These are phyloP conservation scores for Bromus sterilis DNA, from an alignment of 176 grass and related monocot species.

Conservation along the genomic window DNA sequence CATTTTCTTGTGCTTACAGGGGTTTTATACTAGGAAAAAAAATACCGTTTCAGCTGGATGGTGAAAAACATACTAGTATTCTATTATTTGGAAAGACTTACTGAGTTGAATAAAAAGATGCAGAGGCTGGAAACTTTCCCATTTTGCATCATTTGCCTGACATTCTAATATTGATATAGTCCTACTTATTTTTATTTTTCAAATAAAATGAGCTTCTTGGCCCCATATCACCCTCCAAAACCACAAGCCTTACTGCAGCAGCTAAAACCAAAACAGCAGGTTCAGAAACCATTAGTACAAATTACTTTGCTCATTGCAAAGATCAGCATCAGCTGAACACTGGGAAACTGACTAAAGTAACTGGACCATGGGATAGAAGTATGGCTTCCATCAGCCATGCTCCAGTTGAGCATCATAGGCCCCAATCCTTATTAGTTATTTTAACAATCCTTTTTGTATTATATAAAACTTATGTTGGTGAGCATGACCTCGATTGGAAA, in stretches of 20 bases:
- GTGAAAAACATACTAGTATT: not conserved
- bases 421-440: not conserved
- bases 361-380: not conserved
- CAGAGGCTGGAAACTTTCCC: not conserved
- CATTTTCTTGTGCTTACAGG: not conserved
- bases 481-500: not conserved
- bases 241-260: not conserved
- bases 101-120: not conserved
- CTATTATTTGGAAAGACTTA: not conserved
- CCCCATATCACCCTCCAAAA: not conserved
- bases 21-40: not conserved
- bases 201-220: not conserved
- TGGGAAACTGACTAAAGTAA: not conserved
- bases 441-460: not conserved
- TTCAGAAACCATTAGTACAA: not conserved
- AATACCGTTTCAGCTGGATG: not conserved
- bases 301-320: not conserved
- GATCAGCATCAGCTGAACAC: not conserved
- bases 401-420: not conserved
- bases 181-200: not conserved
- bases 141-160: not conserved
- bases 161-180: not conserved
- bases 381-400: not conserved
- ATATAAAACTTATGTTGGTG: not conserved
- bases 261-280: not conserved